These are phyloP conservation scores for Penicillium sp. DNA, from an alignment of 2,329 filamentous ascomycete species.

Conservation along the genomic window DNA sequence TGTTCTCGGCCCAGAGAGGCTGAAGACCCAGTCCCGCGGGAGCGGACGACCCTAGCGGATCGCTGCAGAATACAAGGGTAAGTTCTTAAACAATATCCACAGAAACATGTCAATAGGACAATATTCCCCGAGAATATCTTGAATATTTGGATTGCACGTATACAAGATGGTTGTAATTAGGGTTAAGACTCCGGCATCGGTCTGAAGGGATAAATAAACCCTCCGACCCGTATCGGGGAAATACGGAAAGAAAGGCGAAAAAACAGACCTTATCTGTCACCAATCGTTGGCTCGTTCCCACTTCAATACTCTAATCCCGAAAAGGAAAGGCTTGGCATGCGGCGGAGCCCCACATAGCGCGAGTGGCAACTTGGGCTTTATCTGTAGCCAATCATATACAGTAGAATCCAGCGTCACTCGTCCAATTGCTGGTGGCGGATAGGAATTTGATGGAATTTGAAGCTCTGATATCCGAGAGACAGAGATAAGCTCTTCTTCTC, in stretches of 20 bases:
- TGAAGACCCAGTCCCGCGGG: not conserved
- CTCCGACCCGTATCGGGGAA: slow-evolving; percentile 1
- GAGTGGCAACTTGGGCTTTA: slow-evolving; percentile 9
- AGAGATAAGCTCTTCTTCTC: not conserved
- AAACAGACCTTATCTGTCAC: slow-evolving; percentile 8
- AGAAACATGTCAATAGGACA: not conserved
- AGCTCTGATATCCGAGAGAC: not conserved
- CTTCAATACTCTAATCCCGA: not conserved
- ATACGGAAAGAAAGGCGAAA: not conserved
- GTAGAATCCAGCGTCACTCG: not conserved
- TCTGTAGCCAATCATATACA: slow-evolving; percentile 9
- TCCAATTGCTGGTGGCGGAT: slow-evolving; percentile 19
- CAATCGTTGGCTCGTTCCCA: slow-evolving; percentile 6
- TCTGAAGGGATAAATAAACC: not conserved
- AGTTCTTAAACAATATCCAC: too few species aligned
- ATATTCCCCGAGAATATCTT: too few species aligned
- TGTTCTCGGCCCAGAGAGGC: slow-evolving; percentile 1
- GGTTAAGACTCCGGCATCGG: not conserved
- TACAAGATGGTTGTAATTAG: not conserved
- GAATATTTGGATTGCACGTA: too few species aligned
- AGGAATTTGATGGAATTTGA: not conserved
- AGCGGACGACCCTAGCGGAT: not conserved
- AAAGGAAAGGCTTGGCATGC: slow-evolving; percentile 1
- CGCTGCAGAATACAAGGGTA: not conserved
- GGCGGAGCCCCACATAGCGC: not conserved